Conservation (phyloP, 108 stramenopile species). For the Fistulifera solaris region DNA sequence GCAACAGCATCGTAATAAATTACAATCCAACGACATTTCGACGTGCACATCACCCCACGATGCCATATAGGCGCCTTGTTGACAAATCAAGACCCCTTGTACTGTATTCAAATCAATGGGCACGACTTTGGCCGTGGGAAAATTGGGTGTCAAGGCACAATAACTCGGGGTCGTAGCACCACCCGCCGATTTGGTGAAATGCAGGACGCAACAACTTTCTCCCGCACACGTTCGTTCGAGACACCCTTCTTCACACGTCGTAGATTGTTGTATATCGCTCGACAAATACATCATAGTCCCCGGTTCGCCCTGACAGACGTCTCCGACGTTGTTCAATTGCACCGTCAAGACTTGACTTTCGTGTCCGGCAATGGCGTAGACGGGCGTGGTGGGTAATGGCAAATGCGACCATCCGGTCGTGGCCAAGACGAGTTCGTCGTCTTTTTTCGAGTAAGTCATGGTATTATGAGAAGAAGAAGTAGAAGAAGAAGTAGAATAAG, state of each 20-base stretch:
- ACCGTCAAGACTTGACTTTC: constrained; percentile 33
- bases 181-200: constrained; percentile 17
- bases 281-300: constrained; percentile 50
- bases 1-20: constrained; percentile 41
- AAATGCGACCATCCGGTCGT: constrained; percentile 30
- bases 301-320: constrained; percentile 39
- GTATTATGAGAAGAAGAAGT: constrained; percentile 1
- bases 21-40: constrained; percentile 30
- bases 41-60: constrained; percentile 33
- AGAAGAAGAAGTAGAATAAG: no score
- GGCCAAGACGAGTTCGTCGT: constrained; percentile 18
- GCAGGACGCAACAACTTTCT: constrained; percentile 35
- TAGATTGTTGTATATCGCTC: constrained; percentile 7
- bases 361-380: constrained; percentile 23
- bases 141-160: constrained; percentile 35
- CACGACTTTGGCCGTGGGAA: constrained; percentile 45
- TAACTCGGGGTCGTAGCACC: constrained; percentile 17
- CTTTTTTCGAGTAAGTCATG: constrained; percentile 14
- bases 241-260: constrained; percentile 25
- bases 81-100: constrained; percentile 24
- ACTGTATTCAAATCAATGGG: constrained; percentile 34
- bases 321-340: constrained; percentile 15
- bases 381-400: constrained; percentile 7
- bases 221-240: constrained; percentile 30
- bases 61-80: constrained; percentile 45